These are phyloP conservation scores for Pythium myriotylum DNA, from an alignment of 352 stramenopile genomes.

Conservation along the genomic window DNA sequence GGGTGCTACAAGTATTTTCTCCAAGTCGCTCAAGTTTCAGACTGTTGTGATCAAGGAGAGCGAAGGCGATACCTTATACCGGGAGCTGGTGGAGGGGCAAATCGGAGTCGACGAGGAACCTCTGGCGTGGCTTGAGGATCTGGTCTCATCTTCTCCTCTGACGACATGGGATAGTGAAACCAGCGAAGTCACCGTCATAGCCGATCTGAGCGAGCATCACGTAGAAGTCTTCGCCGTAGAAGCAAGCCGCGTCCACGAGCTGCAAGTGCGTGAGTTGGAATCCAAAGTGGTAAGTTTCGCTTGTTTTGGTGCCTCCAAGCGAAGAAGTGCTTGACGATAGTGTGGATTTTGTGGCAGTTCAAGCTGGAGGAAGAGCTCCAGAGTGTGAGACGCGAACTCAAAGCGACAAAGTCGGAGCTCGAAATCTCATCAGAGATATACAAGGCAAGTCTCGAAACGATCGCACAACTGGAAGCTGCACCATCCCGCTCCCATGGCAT, in stretches of 20 bases:
- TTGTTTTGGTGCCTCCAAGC: too few relatives aligned
- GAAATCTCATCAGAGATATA: constrained; percentile 61
- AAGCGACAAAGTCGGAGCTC: constrained; percentile 38
- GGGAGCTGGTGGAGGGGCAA: constrained; percentile 15
- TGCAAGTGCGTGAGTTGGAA: constrained; percentile 36
- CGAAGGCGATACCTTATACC: constrained; percentile 6
- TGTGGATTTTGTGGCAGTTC: constrained; percentile 14
- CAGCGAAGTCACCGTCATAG: neutral
- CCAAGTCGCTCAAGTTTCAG: constrained; percentile 44
- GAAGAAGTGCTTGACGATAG: too few relatives aligned
- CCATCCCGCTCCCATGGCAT: neutral
- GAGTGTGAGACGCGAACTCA: constrained; percentile 39
- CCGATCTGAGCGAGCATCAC: neutral
- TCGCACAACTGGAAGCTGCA: constrained; percentile 45
- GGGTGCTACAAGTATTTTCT: constrained; percentile 46
- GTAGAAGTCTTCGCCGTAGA: neutral
- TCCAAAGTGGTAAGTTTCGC: constrained; percentile 40
- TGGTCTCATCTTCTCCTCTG: constrained; percentile 11
- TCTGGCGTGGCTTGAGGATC: constrained; percentile 5
- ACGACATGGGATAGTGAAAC: neutral
- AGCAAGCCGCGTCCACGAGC: neutral
- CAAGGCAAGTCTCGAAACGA: constrained; percentile 68
- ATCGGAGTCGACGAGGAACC: constrained; percentile 6
- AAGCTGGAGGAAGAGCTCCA: constrained; percentile 39
- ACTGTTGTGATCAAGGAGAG: constrained; percentile 25